phyloP scores from a whole-genome alignment of 495 filamentous ascomycete species.

The Neurospora tetraspora region DNA sequence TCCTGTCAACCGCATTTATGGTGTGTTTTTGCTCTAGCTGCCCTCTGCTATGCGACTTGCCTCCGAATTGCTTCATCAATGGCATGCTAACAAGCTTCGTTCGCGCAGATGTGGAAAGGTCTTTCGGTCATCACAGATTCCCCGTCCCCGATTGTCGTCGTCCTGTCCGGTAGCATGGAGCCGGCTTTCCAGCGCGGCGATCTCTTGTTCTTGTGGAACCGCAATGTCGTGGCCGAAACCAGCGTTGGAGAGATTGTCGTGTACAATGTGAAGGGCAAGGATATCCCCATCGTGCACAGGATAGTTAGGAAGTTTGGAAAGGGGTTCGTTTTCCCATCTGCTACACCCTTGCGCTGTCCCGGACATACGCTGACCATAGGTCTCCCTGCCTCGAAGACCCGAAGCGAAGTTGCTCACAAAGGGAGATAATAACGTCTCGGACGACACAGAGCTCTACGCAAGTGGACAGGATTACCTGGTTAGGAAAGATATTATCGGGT shows the following conservation, averaged over 20 bases:
- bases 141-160: conserved; percentile 89
- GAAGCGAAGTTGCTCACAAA: conserved; percentile 74
- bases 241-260: conserved; percentile 85
- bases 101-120: conserved; percentile 72
- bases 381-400: conserved; percentile 16
- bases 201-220: conserved; percentile 88
- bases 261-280: conserved; percentile 85
- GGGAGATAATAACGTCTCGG: conserved; percentile 90
- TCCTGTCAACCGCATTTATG: conserved; percentile 94
- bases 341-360: neutral
- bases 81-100: neutral
- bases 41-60: neutral
- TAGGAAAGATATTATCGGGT: conserved; percentile 81
- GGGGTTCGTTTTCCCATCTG: conserved; percentile 30
- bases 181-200: conserved; percentile 95
- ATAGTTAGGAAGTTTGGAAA: conserved; percentile 64
- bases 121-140: conserved; percentile 79
- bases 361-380: neutral
- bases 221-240: conserved; percentile 56
- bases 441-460: conserved; percentile 87
- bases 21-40: conserved; percentile 16
- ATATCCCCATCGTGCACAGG: conserved; percentile 90
- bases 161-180: conserved; percentile 92
- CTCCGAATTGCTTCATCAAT: neutral
- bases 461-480: conserved; percentile 74